Evolutionary conservation across 495 filamentous ascomycete genomes (phyloP), one percentile per base, ranked within the genome.

Genomic region (Pyrenula aspistea): DNA sequence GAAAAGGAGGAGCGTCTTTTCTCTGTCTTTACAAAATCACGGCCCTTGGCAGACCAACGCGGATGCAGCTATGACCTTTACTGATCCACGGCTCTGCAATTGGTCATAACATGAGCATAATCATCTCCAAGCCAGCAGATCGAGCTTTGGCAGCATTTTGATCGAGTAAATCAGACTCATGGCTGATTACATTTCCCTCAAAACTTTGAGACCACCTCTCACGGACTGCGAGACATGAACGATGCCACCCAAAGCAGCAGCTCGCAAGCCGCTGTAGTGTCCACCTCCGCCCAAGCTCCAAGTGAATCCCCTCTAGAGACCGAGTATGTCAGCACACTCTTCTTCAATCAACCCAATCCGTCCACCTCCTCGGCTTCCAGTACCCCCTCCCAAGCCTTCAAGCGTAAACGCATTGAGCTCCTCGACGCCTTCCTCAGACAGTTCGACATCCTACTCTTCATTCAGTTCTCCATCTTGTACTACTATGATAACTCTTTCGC

Each of bases 401-500:
- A 42, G 31, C 31, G 31, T 70, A 80, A 81, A 68, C 71, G 79
- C 36, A 72, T 75, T 36, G 73, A 83, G 55, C 83, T 87, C 64
- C 77, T 93, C 56, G 83, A 82, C 61, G 75, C 84, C 53, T 69
- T 94, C 25, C 77, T 88, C 62, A 77, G 80, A 57, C 84, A 82
- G 63, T 73, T 95, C 51, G 90, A 96, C 69, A 84, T 85, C 61
- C 57, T 91, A n/a, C 81, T 91, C 25, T 91, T 89, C 65, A 83
- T 83, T 57, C 81, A 95, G 72, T 73, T 94, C 25, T 87, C 86
- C 47, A 79, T 84, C 48, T 62, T 95, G 57, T 96, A 96, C 71
- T 94, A 93, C 68, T 85, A 94, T 81, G 91, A 96, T 69, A 89
- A 85, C 68, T 94, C 89, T 2, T 79, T 93, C 57, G 68, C 86